Base-by-base conservation (phyloP, 2,329 filamentous ascomycete genomes). In the Hypoxylon sp. region DNA sequence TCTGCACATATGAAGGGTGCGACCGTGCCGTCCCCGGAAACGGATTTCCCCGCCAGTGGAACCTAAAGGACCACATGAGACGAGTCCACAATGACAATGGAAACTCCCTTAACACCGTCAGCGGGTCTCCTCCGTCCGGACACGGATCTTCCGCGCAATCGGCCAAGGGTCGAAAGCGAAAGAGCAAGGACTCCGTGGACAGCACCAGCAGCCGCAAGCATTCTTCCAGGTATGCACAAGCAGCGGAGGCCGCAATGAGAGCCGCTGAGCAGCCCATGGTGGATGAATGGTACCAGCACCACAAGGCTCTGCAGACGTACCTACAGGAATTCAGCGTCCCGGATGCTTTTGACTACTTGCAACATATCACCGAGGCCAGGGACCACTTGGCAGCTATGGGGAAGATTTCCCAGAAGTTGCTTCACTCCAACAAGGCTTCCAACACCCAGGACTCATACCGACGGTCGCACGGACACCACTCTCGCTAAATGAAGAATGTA, bases 31-130 rank as follows among this genome's bases (percentile, higher is more conserved):
- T 91, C 32, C 83, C 87, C 23, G 94, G 93, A 73, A 93, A 95
- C 78, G 95, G 95, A 73, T 98, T 98, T 76, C 95, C 94, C 37
- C 90, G 95, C 74, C 91, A 94, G 74, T 98, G 96, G 93, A 98
- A 98, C 81, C 87, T 97, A 57, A 90, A 91, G 79, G 95, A 98
- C 81, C 95, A 98, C 85, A 97, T 97, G 94, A 93, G 93, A 82
- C 91, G 95, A 68, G 94, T 97, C 6, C 95, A 98, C 82, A 89
- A 89, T 71, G 87, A 88, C 74, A 83, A 83, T 65, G 81, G 82
- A 45, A 80, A 79, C 69, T 74, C 75, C 5, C 71, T 76, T 50
- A 73, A 71, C 50, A 48, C 62, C 27, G 55, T 75, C 11, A 74
- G 79, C 43, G 80, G 77, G 23, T 83, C 84, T 32, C 80, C 82